These are phyloP conservation scores for Silene conica DNA, from an alignment of 148 eudicot genomes.

Conservation along the genomic window DNA sequence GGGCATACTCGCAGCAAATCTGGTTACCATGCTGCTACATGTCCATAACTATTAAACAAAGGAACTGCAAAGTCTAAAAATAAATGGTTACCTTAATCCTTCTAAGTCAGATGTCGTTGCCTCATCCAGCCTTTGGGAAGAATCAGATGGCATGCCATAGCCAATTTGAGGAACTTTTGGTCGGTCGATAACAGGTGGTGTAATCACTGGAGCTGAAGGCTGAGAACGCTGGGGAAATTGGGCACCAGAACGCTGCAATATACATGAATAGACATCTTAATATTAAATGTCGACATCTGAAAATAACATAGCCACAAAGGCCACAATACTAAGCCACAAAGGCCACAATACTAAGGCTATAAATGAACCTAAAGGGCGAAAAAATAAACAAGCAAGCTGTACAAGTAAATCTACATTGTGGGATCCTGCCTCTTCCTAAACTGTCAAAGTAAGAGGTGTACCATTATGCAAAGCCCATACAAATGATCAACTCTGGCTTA, in stretches of 20 bases:
- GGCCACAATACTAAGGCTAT: background rate
- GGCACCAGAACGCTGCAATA: conserved; percentile 69
- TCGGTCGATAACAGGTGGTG: conserved; percentile 70
- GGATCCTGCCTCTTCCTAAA: no score
- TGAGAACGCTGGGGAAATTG: conserved; percentile 71
- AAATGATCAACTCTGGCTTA: background rate
- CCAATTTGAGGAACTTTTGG: conserved; percentile 53
- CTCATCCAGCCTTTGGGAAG: conserved; percentile 75
- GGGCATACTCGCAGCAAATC: no score
- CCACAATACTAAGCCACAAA: no score
- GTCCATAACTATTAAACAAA: background rate
- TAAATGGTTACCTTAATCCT: conserved; percentile 51
- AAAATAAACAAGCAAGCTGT: background rate
- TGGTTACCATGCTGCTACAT: no score
- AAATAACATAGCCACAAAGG: background rate
- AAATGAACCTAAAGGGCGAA: background rate
- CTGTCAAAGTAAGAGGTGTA: background rate
- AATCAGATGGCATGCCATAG: conserved; percentile 71
- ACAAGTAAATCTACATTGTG: background rate
- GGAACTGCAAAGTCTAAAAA: background rate
- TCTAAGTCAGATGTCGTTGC: conserved; percentile 86
- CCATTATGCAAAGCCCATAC: background rate
- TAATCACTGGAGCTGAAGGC: conserved; percentile 64
- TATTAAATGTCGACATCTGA: background rate
- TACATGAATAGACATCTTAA: conserved; percentile 2